Evolutionary conservation across 148 eudicot genomes (phyloP), one percentile per base, ranked within the genome.

Genomic region (Rhododendron mucronatum): DNA sequence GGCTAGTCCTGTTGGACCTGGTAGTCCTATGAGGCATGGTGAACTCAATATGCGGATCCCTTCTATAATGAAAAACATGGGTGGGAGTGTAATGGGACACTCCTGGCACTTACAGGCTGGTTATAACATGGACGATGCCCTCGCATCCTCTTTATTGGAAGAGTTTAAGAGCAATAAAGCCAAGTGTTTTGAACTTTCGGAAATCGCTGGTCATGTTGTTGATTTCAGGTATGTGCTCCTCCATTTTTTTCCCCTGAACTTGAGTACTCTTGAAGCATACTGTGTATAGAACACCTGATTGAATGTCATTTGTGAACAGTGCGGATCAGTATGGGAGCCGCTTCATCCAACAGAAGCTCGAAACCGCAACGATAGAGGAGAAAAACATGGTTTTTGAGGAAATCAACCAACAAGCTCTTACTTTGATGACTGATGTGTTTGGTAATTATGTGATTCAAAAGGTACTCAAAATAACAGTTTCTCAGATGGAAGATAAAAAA

Each of bases 271-370:
- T 80, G 51, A 71, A 82, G 35, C 53, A 18, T 55, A 65, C n/a
- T n/a, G 63, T 16, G 75, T 51, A 76, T 87, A 21, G 10, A 35
- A 61, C 82, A 26, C 80, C 48, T 85, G 18, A 84, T 76, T 47
- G 30, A 37, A 82, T 41, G 35, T 83, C 78, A 78, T 82, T 21
- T 85, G 18, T 85, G 84, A 80, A 86, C 93, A 97, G 99, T 92
- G 98, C 95, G 74, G 99, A 97, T 91, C 99, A 97, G 86, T 94
- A 95, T 92, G 99, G 99, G 57, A 97, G 99, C 88, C 96, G 99
- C 28, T 97, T 97, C 89, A 97, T 97, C 87, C 99, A 97, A 88
- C 99, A 97, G 78, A 97, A 95, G 89, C 99, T 97, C 26, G 99
- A 97, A 92, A 94, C 98, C 39, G 99, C 99, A 77, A 90, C 98